Base-by-base conservation (phyloP, 2,329 filamentous ascomycete genomes). In the Paraphoma chrysanthemicola region DNA sequence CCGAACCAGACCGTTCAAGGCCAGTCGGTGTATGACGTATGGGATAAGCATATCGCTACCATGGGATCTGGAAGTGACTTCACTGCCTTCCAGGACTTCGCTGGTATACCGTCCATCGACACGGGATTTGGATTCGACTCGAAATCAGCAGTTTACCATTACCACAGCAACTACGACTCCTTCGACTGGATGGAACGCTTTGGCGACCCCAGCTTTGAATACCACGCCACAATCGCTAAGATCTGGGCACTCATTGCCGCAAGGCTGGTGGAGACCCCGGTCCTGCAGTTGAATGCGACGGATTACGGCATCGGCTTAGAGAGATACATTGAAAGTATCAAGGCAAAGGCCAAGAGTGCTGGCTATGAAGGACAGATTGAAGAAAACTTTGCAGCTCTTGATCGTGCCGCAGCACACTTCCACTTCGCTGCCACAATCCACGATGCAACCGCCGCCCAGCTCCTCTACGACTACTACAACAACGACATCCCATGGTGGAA, bases 81-180 rank as follows among this genome's bases (percentile, higher is more conserved):
- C 60, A 83, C 81, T 0, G 80, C 82, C 18, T 83, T 83, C 70
- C 81, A 83, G 60, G 81, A 83, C 69, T 83, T 81, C 53, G 82
- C 80, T 10, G 82, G 82, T 41, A 81, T 83, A 38, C 77, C 81
- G 2, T 80, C 71, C 6, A 70, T 83, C 45, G 80, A 83, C 54
- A 73, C 83, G 57, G 80, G 80, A 18, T 83, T 83, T 57, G 70
- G 70, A 12, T 66, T 61, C 47, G 71, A 63, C 12, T 59, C 67
- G 0, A 72, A 77, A 28, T 71, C 70, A 0, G 79, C 88, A 0
- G 79, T 91, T 6, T 91, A 90, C 70, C 89, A 90, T 62, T 96
- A 95, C 69, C 91, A 96, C 73, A 86, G 86, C 59, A 95, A 95
- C 77, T 96, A 93, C 71, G 92, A 96, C 71, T 90, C 85, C 33